Base-by-base conservation (phyloP, 805 yeast species). In the Kodamaea leandrae region DNA sequence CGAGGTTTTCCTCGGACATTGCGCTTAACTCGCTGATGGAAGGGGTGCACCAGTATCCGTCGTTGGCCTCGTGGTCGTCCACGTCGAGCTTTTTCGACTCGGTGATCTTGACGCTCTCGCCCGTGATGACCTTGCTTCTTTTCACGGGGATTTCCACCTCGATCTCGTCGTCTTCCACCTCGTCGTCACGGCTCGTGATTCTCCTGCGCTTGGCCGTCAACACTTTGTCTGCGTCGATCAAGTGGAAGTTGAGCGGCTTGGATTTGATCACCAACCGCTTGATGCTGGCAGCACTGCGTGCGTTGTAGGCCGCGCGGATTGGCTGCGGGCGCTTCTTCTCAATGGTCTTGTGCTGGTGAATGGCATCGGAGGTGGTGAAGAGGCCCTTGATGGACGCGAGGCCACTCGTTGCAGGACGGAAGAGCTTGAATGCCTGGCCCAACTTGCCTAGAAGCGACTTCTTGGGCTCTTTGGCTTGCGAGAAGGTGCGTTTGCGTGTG, bases 1-100 rank as follows among this genome's bases (percentile, higher is more conserved):
- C 49, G 15, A 85, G 68, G 34, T 79, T 76, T 26, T 74, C 68
- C 2, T 62, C 44, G 0, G 82, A 55, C 41, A 77, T 50, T 6
- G 56, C 47, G 0, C 71, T 47, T 2, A 86, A 63, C 21, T 75
- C 77, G 2, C 63, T 64, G 12, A 82, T 62, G 0, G 83, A 61
- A 1, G 93, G 95, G 0, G 83, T 71, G 46, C 86, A 78, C 89
- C 91, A 86, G 52, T 85, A 85, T 2, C 76, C 85, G 4, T 60
- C 52, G 27, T 58, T 38, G 10, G 36, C 32, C 6, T 46, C 47
- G 9, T 21, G 25, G 17, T 26, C 29, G 28, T 41, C 39, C 6
- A 33, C 33, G n/a, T 36, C 42, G 14, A 23, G 32, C 10, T 39
- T 21, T 21, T 20, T 45, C 42, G 16, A 42, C 17, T 16, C 12